Evolutionary conservation across 495 filamentous ascomycete species (phyloP).

Genomic region (Daldinia loculata): DNA sequence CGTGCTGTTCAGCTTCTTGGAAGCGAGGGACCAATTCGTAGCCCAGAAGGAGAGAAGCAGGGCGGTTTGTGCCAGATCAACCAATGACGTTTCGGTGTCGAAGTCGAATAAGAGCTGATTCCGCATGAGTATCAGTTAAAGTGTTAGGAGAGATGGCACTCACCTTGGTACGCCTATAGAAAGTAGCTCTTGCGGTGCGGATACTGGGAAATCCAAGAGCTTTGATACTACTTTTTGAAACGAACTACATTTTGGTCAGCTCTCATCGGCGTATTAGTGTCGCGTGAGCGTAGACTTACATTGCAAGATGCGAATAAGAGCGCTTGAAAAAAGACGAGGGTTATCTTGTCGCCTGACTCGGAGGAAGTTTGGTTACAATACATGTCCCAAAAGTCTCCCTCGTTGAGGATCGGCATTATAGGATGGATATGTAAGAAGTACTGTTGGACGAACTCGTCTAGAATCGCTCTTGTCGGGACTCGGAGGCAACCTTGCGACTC

Average conservation of each 20-base stretch:
- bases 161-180: conserved; percentile 57
- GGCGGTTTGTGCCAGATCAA: conserved; percentile 54
- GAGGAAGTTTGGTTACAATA: conserved; percentile 40
- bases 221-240: conserved; percentile 51
- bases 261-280: neutral
- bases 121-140: conserved; percentile 11
- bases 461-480: conserved; percentile 49
- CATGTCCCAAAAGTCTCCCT: conserved; percentile 58
- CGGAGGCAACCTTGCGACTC: conserved; percentile 54
- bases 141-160: neutral
- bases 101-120: conserved; percentile 48
- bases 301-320: conserved; percentile 58
- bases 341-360: conserved; percentile 44
- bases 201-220: conserved; percentile 56
- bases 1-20: conserved; percentile 55
- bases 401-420: conserved; percentile 56
- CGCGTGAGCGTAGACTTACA: conserved; percentile 44
- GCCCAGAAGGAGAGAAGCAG: conserved; percentile 55
- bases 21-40: conserved; percentile 45
- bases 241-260: conserved; percentile 45
- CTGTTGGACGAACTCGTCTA: conserved; percentile 56
- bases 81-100: conserved; percentile 46
- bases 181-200: conserved; percentile 52
- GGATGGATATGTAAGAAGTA: conserved; percentile 62
- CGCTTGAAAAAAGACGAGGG: conserved; percentile 60